Percentiles rank a stretch among this genome's conserved stretches.
phyloP scores from a whole-genome alignment of 257 asterid genomes.

The Capsicum rhomboideum region DNA sequence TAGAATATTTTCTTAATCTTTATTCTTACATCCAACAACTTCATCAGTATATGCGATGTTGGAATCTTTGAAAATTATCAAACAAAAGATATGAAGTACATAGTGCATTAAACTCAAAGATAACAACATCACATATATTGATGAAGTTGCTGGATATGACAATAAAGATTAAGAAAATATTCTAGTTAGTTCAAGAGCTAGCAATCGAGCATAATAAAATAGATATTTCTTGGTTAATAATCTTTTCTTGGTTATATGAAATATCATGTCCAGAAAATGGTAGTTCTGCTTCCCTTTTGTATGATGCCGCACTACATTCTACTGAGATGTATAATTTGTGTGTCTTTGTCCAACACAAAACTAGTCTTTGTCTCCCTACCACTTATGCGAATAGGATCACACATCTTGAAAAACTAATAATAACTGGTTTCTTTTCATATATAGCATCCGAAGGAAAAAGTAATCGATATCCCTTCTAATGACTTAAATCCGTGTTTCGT shows the following conservation, averaged over 20 bases:
- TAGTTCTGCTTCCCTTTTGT: not conserved
- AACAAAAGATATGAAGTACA: not conserved
- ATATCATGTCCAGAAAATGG: not conserved
- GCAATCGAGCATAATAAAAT: not conserved
- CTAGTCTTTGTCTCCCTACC: not conserved
- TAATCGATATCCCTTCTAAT: not conserved
- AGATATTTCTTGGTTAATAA: not conserved
- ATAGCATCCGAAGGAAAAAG: not conserved
- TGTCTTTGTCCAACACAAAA: not conserved
- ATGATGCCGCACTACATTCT: not conserved
- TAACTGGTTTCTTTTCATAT: not conserved
- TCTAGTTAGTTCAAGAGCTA: not conserved
- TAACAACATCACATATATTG: not conserved
- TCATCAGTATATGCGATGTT: not conserved
- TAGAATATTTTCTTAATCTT: not conserved
- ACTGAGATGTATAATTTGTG: not conserved
- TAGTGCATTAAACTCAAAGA: not conserved
- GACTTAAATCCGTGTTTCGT: not conserved
- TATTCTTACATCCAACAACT: not conserved
- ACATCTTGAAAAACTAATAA: not conserved
- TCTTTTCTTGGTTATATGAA: not conserved
- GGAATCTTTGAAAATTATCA: not conserved
- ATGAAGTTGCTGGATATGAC: not conserved
- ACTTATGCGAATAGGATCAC: not conserved
- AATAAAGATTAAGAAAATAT: not conserved